These are phyloP conservation scores for Arthrocladium fulminans DNA, from an alignment of 2,329 filamentous ascomycete species.

Conservation along the genomic window DNA sequence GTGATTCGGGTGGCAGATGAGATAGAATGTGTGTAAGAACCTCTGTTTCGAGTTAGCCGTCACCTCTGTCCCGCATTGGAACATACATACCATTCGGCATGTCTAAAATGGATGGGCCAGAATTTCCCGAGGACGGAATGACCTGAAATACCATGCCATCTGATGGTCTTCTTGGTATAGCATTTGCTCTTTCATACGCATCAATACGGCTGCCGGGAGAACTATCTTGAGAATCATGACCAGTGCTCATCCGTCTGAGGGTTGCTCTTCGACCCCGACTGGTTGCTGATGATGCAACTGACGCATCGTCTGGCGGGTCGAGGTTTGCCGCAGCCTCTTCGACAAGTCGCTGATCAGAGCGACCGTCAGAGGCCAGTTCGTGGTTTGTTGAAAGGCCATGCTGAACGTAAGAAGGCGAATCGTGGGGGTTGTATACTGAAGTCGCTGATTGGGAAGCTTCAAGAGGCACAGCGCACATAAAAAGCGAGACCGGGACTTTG, in stretches of 20 bases:
- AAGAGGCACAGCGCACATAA: constrained; percentile 57
- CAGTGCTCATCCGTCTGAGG: constrained; percentile 25
- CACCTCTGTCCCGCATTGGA: not conserved
- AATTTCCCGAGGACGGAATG: constrained; percentile 36
- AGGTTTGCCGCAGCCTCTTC: constrained; percentile 26
- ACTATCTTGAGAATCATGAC: constrained; percentile 27
- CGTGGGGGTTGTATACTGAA: constrained; percentile 30
- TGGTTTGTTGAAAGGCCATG: constrained; percentile 49
- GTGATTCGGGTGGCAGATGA: constrained; percentile 75
- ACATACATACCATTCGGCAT: constrained; percentile 68
- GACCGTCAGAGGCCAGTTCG: constrained; percentile 35
- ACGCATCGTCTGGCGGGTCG: constrained; percentile 23
- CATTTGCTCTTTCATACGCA: constrained; percentile 46
- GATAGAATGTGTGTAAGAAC: constrained; percentile 85
- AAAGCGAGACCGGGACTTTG: constrained; percentile 37
- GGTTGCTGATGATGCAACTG: constrained; percentile 21
- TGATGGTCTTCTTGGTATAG: constrained; percentile 28
- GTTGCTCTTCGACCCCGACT: constrained; percentile 19
- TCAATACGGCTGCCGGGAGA: constrained; percentile 44
- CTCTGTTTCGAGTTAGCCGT: constrained; percentile 50
- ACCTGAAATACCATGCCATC: constrained; percentile 45
- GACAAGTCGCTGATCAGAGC: constrained; percentile 32
- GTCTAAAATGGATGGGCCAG: constrained; percentile 42
- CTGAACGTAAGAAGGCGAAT: constrained; percentile 37
- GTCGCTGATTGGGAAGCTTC: constrained; percentile 41